phyloP scores from a whole-genome alignment of 805 yeast species.

The Nakazawaea sp. region DNA sequence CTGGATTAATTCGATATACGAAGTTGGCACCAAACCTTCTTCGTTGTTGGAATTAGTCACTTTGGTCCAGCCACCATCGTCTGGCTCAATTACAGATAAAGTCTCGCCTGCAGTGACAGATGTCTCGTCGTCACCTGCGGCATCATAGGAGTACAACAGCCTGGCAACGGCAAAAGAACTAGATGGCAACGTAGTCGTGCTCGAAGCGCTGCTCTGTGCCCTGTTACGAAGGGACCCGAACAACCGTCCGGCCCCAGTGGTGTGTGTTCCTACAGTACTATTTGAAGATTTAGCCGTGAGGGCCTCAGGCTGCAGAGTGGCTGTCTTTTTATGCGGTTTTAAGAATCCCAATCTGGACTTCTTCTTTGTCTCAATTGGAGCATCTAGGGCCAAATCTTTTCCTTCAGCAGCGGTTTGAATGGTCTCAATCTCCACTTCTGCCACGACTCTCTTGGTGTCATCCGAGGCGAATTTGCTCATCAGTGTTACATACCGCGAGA shows the following conservation, averaged over 20 bases:
- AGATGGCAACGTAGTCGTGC: slow-evolving; percentile 2
- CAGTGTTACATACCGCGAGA: slow-evolving; percentile 43
- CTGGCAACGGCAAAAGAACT: slow-evolving; percentile 26
- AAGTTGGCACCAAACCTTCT: slow-evolving; percentile 80
- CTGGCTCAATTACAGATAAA: slow-evolving; percentile 52
- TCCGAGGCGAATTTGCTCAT: slow-evolving; percentile 61
- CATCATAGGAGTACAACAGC: slow-evolving; percentile 61
- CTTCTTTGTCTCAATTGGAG: slow-evolving; percentile 46
- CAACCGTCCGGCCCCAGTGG: slow-evolving; percentile 22
- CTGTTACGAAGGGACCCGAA: slow-evolving; percentile 31
- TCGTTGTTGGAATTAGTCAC: slow-evolving; percentile 38
- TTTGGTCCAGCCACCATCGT: slow-evolving; percentile 93
- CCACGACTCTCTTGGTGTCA: slow-evolving; percentile 66
- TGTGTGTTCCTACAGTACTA: slow-evolving; percentile 13
- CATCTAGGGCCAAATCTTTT: slow-evolving; percentile 56
- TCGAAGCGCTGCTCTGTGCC: slow-evolving; percentile 20
- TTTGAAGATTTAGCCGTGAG: slow-evolving; percentile 15
- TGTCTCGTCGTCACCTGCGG: slow-evolving; percentile 73
- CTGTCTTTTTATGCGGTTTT: slow-evolving; percentile 13
- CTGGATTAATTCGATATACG: slow-evolving; percentile 50
- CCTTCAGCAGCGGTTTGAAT: slow-evolving; percentile 82
- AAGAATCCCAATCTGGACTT: slow-evolving; percentile 44
- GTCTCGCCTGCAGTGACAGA: slow-evolving; percentile 53
- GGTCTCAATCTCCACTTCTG: slow-evolving; percentile 86
- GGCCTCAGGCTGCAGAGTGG: neutral